Conservation (phyloP, 2,329 filamentous ascomycete species). For the Dactylellina drechsleri region DNA sequence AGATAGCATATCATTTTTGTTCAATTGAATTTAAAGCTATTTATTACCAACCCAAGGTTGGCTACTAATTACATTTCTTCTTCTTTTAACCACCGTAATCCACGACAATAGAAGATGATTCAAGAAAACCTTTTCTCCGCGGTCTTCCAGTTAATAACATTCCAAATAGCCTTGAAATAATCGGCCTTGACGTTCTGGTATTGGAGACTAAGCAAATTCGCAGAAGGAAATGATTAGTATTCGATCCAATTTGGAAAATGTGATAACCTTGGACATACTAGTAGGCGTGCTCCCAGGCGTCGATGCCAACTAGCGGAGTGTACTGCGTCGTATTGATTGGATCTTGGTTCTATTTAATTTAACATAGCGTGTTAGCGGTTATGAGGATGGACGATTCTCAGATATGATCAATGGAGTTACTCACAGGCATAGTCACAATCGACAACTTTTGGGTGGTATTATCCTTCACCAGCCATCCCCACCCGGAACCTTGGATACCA, state of each 20-base stretch:
- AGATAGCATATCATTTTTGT: neutral
- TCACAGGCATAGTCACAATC: conserved; percentile 74
- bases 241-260: neutral
- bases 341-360: conserved; percentile 75
- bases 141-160: conserved; percentile 94
- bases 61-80: neutral
- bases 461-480: conserved; percentile 70
- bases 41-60: neutral
- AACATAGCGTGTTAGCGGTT: neutral
- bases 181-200: conserved; percentile 97
- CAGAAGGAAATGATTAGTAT: too few species aligned
- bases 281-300: conserved; percentile 97
- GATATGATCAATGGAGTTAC: conserved; percentile 54
- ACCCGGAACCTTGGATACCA: conserved; percentile 71
- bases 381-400: neutral
- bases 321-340: conserved; percentile 81
- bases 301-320: conserved; percentile 83
- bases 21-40: neutral
- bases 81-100: neutral
- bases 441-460: conserved; percentile 68
- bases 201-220: conserved; percentile 70
- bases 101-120: neutral
- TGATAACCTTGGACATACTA: conserved; percentile 68
- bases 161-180: conserved; percentile 93
- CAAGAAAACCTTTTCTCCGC: conserved; percentile 65